Base-by-base conservation (phyloP, 2,329 filamentous ascomycete genomes). In the Cryoendolithus antarcticus region DNA sequence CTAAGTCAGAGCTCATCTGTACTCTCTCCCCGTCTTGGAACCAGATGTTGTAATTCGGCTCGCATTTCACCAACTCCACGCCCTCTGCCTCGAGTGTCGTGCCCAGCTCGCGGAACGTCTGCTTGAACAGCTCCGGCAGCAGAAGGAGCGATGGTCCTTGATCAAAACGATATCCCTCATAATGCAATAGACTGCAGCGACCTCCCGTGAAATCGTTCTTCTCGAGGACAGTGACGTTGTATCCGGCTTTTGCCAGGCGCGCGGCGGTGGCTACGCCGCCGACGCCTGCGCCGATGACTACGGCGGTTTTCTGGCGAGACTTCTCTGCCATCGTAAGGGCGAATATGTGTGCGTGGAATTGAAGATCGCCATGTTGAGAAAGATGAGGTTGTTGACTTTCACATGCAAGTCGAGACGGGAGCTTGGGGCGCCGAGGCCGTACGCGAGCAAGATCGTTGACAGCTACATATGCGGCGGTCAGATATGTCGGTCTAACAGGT, bases 11-110 rank as follows among this genome's bases (percentile, higher is more conserved):
- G 4, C 74, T 77, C 21, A 82, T 63, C 44, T 72, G 66, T 54
- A 85, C 80, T 8, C 58, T 62, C 46, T 74, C 71, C 37, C 75
- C 76, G 55, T 85, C 81, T 9, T 74, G 66, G 54, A 85, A 86
- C 69, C 77, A 82, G 43, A 86, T 68, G 39, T 75, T 74, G 65
- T 86, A 86, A 55, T 86, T 86, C 1, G 79, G 78, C 36, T 82
- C 75, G 58, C 81, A 86, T 62, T 80, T 82, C 15, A 81, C 54
- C 3, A 86, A 62, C 35, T 77, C 61, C 1, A 86, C 69, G 11
- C 75, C 77, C 53, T 84, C 80, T 0, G 63, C 66, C 45, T 74
- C 67, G 9, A 85, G 63, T 7, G 71, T 73, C 4, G 80, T 85
- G 44, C 69, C 78, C 1, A 86, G 70, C 49, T 86, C 81, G 39